Evolutionary conservation across 208 protist species (phyloP), one percentile per base, ranked within the genome.

Genomic region (Crithidia sp.): DNA sequence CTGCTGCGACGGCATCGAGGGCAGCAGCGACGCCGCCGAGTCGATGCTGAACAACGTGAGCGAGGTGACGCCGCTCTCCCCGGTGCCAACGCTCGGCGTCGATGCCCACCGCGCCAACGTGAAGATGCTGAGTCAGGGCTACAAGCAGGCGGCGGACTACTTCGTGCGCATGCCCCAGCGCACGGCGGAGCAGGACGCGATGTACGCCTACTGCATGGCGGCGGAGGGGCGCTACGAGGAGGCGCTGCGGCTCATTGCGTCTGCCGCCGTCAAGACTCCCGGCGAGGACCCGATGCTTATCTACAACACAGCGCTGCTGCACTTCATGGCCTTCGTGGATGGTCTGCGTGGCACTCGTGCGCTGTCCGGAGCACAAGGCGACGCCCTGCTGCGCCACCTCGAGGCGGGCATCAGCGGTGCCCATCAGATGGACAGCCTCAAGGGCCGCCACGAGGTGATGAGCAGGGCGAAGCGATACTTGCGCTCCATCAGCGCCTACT

Each of bases 81-180:
- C 70, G 12, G 84, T 87, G 67, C 84, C 90, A 37, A 77, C 67
- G 40, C 14, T 50, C 13, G 76, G 90, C 67, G 76, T 86, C 45
- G 72, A 82, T 37, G 84, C 75, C 7, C 86, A 95, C 76, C 90
- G 89, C 57, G 86, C 92, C 16, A 94, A 90, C 71, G 87, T 91
- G 49, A 92, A 92, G 77, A 83, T 84, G 69, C 80, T 88, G 53
- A 86, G 82, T 62, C 88, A 90, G 41, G 68, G 85, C 66, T 95
- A 91, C 81, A 90, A 92, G 76, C 84, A 89, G 68, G 89, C 89
- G 10, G 82, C 89, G 37, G 88, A 96, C 74, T 89, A 96, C 75
- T 81, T 92, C 16, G 54, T 59, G 43, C 74, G 84, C 59, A 70
- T 80, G 64, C 44, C 65, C 19, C 28, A 59, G 10, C 80, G 78